phyloP scores from a whole-genome alignment of 768 basidiomycete genomes.

The Lentinula raphanica region DNA sequence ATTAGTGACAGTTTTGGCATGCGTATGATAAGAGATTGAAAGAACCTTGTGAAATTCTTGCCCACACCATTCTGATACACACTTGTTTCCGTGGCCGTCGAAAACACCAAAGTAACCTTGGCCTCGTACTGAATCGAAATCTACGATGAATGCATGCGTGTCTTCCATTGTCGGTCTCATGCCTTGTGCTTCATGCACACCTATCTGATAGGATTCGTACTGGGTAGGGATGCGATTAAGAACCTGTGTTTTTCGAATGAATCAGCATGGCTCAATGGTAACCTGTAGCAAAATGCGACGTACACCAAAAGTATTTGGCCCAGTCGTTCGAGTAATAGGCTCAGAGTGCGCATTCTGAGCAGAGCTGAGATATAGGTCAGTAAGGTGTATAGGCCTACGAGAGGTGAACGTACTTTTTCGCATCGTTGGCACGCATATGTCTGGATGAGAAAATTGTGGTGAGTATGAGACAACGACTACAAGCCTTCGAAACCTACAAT shows the following conservation, averaged over 20 bases:
- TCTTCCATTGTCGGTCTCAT: constrained; percentile 74
- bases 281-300: constrained; percentile 13
- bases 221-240: constrained; percentile 45
- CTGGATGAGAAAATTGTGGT: not conserved
- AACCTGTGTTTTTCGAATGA: constrained; percentile 21
- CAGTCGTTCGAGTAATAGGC: constrained; percentile 41
- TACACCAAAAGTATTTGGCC: constrained; percentile 47
- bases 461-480: not conserved
- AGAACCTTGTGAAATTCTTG: constrained; percentile 65
- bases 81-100: constrained; percentile 77
- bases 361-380: not conserved
- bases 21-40: constrained; percentile 3
- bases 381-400: not conserved
- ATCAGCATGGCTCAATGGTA: not conserved
- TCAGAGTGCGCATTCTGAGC: constrained; percentile 40
- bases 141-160: constrained; percentile 69
- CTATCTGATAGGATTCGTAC: constrained; percentile 40
- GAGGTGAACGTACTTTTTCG: not conserved
- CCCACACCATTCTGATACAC: constrained; percentile 82
- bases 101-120: constrained; percentile 83
- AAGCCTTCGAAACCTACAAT: not conserved
- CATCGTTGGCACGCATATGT: not conserved
- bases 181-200: constrained; percentile 54
- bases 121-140: constrained; percentile 65
- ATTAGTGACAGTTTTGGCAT: not conserved